These are phyloP conservation scores for Eucalyptus curtisii DNA, from an alignment of 345 rosid genomes.

Conservation along the genomic window DNA sequence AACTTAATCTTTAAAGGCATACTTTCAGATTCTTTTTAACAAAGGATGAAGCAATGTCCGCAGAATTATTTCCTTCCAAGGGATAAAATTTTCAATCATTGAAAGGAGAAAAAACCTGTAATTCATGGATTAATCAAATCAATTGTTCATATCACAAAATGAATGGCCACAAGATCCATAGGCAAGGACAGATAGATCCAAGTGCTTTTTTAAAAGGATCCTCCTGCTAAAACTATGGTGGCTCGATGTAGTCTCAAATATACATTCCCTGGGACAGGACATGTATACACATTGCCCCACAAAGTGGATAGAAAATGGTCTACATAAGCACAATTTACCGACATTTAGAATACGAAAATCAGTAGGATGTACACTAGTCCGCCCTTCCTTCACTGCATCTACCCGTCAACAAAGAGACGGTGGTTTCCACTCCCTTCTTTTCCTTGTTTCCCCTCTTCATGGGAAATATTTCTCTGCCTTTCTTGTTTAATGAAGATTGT, in stretches of 20 bases:
- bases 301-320: not conserved
- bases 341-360: not conserved
- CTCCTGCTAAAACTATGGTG: not conserved
- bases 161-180: not conserved
- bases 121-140: not conserved
- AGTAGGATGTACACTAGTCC: not conserved
- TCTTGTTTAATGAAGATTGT: not conserved
- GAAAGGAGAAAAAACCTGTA: not conserved
- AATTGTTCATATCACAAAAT: not conserved
- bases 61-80: not conserved
- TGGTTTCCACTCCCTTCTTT: not conserved
- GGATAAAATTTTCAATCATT: not conserved
- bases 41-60: not conserved
- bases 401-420: not conserved
- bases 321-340: not conserved
- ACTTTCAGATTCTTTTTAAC: not conserved
- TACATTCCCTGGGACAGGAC: not conserved
- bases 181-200: not conserved
- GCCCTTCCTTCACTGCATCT: not conserved
- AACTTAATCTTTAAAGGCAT: not conserved
- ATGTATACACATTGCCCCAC: not conserved
- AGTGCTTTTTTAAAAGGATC: not conserved
- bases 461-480: not conserved
- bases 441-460: not conserved
- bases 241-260: not conserved